A percentile compares a stretch with the other conserved stretches of the same genome.
phyloP scores from a whole-genome alignment of 495 filamentous ascomycete genomes.

The Bathelium albidoporum region DNA sequence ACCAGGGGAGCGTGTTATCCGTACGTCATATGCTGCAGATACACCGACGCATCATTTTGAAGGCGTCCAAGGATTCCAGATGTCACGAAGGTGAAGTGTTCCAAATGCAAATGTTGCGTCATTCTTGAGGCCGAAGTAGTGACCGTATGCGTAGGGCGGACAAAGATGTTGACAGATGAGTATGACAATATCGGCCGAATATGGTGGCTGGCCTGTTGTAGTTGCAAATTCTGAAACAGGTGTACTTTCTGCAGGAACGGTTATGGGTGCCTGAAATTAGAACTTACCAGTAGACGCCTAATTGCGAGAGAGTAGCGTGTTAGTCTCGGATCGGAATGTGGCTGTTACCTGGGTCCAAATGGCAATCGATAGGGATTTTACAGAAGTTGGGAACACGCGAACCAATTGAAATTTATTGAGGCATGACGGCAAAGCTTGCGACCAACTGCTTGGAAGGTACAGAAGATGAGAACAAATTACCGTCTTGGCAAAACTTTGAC shows the following conservation, averaged over 20 bases:
- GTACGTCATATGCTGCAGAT: slow-evolving; percentile 1
- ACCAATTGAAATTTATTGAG: not conserved
- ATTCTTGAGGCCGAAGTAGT: not conserved
- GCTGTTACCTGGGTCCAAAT: not conserved
- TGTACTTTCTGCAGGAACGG: not conserved
- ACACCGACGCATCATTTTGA: not conserved
- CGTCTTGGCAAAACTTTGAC: not conserved
- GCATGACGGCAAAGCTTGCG: no score
- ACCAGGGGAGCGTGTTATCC: not conserved
- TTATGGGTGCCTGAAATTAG: not conserved
- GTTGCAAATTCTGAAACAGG: slow-evolving; percentile 1
- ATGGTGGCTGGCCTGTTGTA: not conserved
- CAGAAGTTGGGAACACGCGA: not conserved
- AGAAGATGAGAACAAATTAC: not conserved
- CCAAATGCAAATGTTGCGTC: not conserved
- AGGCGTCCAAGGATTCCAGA: not conserved
- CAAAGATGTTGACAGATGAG: not conserved
- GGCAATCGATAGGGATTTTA: not conserved
- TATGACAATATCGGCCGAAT: not conserved
- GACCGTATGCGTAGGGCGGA: not conserved
- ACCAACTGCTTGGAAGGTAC: no score
- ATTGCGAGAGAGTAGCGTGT: not conserved
- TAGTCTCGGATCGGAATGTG: not conserved
- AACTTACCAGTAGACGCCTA: not conserved
- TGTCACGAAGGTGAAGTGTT: not conserved